Base-by-base conservation (phyloP, 1,284 basidiomycete genomes). In the Rhodotorula mucilaginosa region DNA sequence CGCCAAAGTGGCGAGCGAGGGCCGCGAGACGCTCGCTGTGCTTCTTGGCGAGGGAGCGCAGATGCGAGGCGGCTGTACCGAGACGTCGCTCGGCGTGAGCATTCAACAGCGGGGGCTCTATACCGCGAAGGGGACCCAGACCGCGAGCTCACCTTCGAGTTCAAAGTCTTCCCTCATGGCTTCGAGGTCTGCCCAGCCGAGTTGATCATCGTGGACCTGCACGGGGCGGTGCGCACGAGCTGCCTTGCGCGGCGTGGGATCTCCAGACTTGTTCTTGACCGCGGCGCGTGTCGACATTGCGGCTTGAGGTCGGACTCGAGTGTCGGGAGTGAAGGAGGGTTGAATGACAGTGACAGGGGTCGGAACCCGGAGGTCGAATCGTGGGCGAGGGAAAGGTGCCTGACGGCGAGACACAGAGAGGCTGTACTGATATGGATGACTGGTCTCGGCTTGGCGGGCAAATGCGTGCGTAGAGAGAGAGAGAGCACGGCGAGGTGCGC, bases 91-190 rank as follows among this genome's bases (percentile, higher is more conserved):
- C 10, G 39, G 39, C 39, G 39, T 44, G 39, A 44, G 39, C 39
- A 44, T 44, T 12, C 39, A 44, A 10, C 39, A 10, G 39, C 10
- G 12, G 39, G 39, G 10, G 39, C 39, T 44, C 39, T 44, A 13
- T 8, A 44, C 39, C 39, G 39, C 10, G 5, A 1, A 26, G n/a
- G 5, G 54, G 49, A 51, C 49, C 48, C 7, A 1, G 23, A 23
- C 18, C 7, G 23, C 48, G 21, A 31, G 19, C 61, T n/a, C n/a
- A 69, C 68, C 64, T n/a, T 74, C 72, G 26, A 74, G 57, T 23
- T 67, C 61, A 52, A 51, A 74, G 65, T 74, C 69, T 23, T 68
- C 70, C 13, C 8, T 19, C 31, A 72, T 21, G 7, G 70, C 70
- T 52, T 66, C 34, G 16, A 65, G 46, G 6, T 68, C 67, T 12